Evolutionary conservation across 176 grass and related monocot genomes (phyloP), one percentile per base, ranked within the genome.

Genomic region (Cenchrus americanus): DNA sequence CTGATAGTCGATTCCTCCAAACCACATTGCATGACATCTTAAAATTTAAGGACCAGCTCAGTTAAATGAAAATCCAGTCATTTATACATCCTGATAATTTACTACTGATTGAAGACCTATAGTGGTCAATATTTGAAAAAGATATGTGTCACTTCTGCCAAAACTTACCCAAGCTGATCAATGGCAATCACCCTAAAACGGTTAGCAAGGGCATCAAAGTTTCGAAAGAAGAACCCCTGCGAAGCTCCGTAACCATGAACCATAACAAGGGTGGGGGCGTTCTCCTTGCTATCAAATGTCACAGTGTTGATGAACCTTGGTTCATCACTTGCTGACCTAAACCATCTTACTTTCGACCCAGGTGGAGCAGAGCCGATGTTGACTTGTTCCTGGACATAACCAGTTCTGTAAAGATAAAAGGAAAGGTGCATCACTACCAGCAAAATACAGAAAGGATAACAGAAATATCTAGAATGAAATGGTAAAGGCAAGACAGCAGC

Each of bases 231-330:
- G 83, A 98, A 98, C 18, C 93, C 96, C 69, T 98, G 93, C 53
- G 96, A 98, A 79, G 96, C 96, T 65, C 73, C 96, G 62, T 98
- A 98, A 43, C 92, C 96, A 92, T 98, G 96, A 41, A 98, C 93
- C 96, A 98, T 95, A n/a, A 98, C 96, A 84, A 98, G 87, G 4
- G 93, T 98, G 5, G 93, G 93, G 13, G 93, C 86, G 19, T 92
- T 91, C 67, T 98, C 91, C 72, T 92, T 88, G 87, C 89, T 85
- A 86, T 98, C 96, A 93, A 98, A 95, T 84, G 91, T 93, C 17
- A 98, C 87, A 48, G 96, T 98, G 89, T 98, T 98, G 71, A 98
- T 95, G 93, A 93, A 98, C 71, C 96, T 92, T 59, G 96, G 93
- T 59, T 98, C 79, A 74, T 90, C 89, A 68, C 96, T 98, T 37